Percentiles rank a stretch among this genome's conserved stretches.
phyloP scores from a whole-genome alignment of 2,329 filamentous ascomycete genomes.

The Aspergillus jensenii region DNA sequence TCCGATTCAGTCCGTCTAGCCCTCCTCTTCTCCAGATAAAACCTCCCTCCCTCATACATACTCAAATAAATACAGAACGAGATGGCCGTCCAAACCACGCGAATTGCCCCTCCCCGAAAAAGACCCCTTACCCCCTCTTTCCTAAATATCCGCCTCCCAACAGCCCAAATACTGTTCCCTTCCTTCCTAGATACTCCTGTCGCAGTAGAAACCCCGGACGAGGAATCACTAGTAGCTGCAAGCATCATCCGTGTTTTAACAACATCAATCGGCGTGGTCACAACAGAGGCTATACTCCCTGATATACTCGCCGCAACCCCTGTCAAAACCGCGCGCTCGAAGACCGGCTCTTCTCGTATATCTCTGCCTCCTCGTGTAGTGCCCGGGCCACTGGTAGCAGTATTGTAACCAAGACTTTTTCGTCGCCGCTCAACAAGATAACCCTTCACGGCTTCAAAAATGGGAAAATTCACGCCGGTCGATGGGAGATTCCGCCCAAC shows the following conservation, averaged over 20 bases:
- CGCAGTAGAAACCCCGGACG: not conserved
- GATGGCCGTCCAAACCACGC: slow-evolving; percentile 77
- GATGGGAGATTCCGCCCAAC: slow-evolving; percentile 82
- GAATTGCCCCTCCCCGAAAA: slow-evolving; percentile 70
- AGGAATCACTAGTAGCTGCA: slow-evolving; percentile 50
- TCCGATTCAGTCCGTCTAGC: slow-evolving; percentile 27
- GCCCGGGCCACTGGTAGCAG: slow-evolving; percentile 19
- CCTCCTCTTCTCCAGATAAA: slow-evolving; percentile 50
- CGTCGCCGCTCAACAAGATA: slow-evolving; percentile 41
- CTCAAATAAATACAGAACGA: slow-evolving; percentile 83
- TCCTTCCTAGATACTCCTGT: not conserved
- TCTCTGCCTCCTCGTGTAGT: not conserved
- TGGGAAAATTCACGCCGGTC: slow-evolving; percentile 83
- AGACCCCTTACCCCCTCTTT: slow-evolving; percentile 71
- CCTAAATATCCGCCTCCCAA: slow-evolving; percentile 64
- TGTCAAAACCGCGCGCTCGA: slow-evolving; percentile 70
- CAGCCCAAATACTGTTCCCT: slow-evolving; percentile 32
- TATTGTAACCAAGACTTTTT: slow-evolving; percentile 30
- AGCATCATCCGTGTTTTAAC: slow-evolving; percentile 91
- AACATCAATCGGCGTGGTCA: slow-evolving; percentile 89
- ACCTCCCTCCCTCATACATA: slow-evolving; percentile 77
- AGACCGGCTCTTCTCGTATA: slow-evolving; percentile 38
- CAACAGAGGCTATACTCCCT: slow-evolving; percentile 70
- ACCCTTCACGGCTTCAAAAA: slow-evolving; percentile 72
- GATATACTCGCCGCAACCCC: slow-evolving; percentile 71